A percentile compares a stretch with the other conserved stretches of the same genome.
Conservation (phyloP, 805 yeast genomes). For the Candida ponderosae region DNA sequence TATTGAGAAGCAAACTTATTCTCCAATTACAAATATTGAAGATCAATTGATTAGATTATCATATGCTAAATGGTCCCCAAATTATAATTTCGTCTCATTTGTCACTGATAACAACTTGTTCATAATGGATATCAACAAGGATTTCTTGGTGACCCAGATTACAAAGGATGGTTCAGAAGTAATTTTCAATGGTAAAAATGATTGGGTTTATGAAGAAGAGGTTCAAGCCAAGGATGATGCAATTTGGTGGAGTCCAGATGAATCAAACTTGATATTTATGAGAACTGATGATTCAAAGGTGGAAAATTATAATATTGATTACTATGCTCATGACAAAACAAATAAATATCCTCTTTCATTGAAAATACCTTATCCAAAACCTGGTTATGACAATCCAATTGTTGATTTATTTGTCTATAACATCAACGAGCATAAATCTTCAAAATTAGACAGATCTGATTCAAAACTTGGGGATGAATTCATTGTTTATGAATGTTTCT, state of each 20-base stretch:
- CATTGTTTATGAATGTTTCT: constrained; percentile 58
- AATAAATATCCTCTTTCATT: constrained; percentile 52
- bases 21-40: constrained; percentile 21
- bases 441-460: constrained; percentile 20
- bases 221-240: constrained; percentile 64
- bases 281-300: constrained; percentile 67
- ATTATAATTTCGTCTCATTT: constrained; percentile 54
- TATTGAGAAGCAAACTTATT: constrained; percentile 15
- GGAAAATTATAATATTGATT: constrained; percentile 64
- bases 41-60: constrained; percentile 24
- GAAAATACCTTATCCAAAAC: constrained; percentile 70
- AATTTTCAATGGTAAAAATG: constrained; percentile 78
- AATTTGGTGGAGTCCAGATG: constrained; percentile 82
- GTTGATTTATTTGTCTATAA: constrained; percentile 46
- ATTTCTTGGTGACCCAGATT: constrained; percentile 25
- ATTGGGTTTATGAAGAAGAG: constrained; percentile 94
- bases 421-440: constrained; percentile 19
- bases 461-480: constrained; percentile 32
- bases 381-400: constrained; percentile 70
- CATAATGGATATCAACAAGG: constrained; percentile 30
- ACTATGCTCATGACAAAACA: constrained; percentile 46
- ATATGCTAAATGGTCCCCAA: constrained; percentile 67
- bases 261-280: constrained; percentile 53
- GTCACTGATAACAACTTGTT: constrained; percentile 62
- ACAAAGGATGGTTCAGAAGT: constrained; percentile 64